Percentiles rank a stretch among this genome's conserved stretches.
Evolutionary conservation across 192 early-diverging fungal species (phyloP).

Genomic region (Phlyctochytrium bullatum): DNA sequence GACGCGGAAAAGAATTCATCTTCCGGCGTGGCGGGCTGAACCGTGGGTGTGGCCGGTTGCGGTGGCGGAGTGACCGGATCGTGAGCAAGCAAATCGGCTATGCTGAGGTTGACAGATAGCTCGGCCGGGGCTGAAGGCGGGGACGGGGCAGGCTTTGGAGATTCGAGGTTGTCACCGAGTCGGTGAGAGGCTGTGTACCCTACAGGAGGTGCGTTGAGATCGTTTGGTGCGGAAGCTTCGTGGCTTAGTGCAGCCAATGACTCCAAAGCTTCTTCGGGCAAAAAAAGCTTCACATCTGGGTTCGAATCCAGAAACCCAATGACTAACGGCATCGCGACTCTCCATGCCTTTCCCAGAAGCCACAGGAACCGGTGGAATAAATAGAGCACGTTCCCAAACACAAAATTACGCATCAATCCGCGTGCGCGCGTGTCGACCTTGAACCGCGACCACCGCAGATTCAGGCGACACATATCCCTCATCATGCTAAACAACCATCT

Average conservation of each 20-base stretch:
- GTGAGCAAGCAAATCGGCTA: background rate
- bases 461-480: background rate
- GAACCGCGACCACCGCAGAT: background rate
- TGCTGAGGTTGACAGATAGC: background rate
- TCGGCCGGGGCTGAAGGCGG: background rate
- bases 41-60: background rate
- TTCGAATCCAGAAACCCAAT: background rate
- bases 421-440: background rate
- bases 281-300: background rate
- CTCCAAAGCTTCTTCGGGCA: background rate
- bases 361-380: background rate
- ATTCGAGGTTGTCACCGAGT: background rate
- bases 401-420: background rate
- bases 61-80: background rate
- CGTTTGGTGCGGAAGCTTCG: background rate
- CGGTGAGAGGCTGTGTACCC: background rate
- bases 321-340: background rate
- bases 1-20: conserved; percentile 1
- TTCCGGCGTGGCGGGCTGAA: background rate
- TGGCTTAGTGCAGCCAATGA: background rate
- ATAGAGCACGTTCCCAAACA: background rate
- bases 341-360: background rate
- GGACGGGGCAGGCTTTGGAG: background rate
- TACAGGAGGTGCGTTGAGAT: background rate
- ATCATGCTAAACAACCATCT: background rate